A percentile compares a stretch with the other conserved stretches of the same genome.
Conservation (phyloP, 1,284 basidiomycete species). For the Quambalaria eucalypti region DNA sequence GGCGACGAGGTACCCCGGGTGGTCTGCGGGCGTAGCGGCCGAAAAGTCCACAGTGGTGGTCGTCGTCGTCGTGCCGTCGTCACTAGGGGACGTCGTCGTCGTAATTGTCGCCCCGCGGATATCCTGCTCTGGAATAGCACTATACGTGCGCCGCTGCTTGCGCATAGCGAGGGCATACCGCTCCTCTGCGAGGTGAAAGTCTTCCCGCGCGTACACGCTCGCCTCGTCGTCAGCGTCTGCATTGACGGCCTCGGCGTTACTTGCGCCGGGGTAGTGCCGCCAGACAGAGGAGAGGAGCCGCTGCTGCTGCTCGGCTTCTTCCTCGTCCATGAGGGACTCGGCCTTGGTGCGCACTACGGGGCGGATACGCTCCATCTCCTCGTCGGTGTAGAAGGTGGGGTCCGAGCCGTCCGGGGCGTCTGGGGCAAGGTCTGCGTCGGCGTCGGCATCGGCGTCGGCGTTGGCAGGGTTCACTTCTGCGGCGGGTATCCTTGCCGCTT, state of each 20-base stretch:
- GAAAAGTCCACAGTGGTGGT: constrained; percentile 22
- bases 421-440: no score
- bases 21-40: constrained; percentile 27
- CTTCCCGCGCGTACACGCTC: neutral
- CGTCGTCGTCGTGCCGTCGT: neutral
- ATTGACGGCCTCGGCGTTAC: neutral
- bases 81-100: neutral
- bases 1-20: constrained; percentile 32
- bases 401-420: no score
- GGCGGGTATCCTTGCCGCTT: neutral
- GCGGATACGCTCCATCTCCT: no score
- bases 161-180: constrained; percentile 6
- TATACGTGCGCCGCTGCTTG: neutral
- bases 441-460: neutral
- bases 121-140: no score
- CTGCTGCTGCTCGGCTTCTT: neutral
- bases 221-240: constrained; percentile 3
- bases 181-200: constrained; percentile 10
- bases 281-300: constrained; percentile 17
- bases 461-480: neutral
- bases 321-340: neutral
- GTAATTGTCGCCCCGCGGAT: neutral
- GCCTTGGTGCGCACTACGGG: neutral
- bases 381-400: no score
- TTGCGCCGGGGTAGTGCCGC: constrained; percentile 41